Conservation (phyloP, 306 rosid species). For the Pyrus communis region DNA sequence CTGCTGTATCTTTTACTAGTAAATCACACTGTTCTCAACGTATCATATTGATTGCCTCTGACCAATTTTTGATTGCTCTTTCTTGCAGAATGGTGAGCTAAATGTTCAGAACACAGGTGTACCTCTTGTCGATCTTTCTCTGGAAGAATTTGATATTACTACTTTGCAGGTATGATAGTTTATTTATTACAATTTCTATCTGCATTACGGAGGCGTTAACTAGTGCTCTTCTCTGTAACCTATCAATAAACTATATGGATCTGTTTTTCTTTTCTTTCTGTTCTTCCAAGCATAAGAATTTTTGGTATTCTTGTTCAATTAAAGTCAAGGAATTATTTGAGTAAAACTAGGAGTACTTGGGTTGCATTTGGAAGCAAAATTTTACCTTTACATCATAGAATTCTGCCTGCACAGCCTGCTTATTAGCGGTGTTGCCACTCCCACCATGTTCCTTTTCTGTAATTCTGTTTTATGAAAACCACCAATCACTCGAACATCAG, state of each 20-base stretch:
- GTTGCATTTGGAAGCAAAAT: not conserved
- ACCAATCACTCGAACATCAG: not conserved
- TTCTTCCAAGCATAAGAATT: not conserved
- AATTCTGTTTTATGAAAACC: not conserved
- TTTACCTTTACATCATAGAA: not conserved
- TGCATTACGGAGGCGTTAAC: not conserved
- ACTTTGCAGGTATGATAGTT: conserved; percentile 61
- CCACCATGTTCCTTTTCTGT: not conserved
- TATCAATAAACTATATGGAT: not conserved
- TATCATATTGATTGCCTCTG: conserved; percentile 10
- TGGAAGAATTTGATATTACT: conserved; percentile 48
- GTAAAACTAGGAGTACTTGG: not conserved
- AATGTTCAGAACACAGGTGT: conserved; percentile 34
- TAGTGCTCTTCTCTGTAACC: not conserved
- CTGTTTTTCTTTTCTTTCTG: not conserved
- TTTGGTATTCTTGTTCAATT: not conserved
- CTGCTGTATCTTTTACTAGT: conserved; percentile 4
- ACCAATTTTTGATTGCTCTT: conserved; percentile 21
- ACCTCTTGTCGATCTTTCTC: conserved; percentile 47
- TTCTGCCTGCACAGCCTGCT: not conserved
- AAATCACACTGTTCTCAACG: not conserved
- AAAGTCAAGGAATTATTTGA: not conserved
- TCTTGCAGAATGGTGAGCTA: conserved; percentile 48
- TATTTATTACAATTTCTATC: not conserved
- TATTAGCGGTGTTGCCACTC: not conserved